Percentiles rank a stretch among this genome's conserved stretches.
Conservation (phyloP, 805 yeast genomes). For the Saccharomycopsis schoenii region DNA sequence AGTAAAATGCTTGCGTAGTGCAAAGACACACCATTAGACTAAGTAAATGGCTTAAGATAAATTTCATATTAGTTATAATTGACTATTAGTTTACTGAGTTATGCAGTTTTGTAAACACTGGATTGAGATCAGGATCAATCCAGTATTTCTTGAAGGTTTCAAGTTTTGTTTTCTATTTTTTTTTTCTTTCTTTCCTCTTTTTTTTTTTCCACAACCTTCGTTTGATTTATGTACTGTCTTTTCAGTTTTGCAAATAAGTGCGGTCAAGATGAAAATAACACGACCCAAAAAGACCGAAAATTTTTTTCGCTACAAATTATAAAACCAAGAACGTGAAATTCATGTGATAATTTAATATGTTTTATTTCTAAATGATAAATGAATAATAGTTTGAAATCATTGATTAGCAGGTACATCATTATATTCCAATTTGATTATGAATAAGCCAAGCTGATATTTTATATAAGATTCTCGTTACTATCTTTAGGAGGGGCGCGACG, state of each 20-base stretch:
- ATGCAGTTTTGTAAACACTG: too few species aligned
- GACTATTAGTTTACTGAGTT: neutral
- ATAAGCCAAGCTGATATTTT: neutral
- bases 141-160: neutral
- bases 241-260: neutral
- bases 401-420: neutral
- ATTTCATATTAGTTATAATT: neutral
- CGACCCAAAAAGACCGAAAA: neutral
- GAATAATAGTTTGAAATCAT: too few species aligned
- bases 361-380: too few species aligned
- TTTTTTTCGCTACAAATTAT: neutral
- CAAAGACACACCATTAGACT: constrained; percentile 2
- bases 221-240: neutral
- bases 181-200: neutral
- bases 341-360: neutral
- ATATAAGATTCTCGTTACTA: neutral
- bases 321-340: neutral
- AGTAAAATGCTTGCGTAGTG: constrained; percentile 33
- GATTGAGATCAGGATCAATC: neutral
- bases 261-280: neutral
- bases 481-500: constrained; percentile 5
- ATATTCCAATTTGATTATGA: neutral
- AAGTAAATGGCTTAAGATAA: neutral
- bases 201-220: neutral
- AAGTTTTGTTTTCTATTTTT: neutral